A percentile compares a stretch with the other conserved stretches of the same genome.
Evolutionary conservation across 2,329 filamentous ascomycete genomes (phyloP).

Genomic region (Aspergillus brasiliensis): DNA sequence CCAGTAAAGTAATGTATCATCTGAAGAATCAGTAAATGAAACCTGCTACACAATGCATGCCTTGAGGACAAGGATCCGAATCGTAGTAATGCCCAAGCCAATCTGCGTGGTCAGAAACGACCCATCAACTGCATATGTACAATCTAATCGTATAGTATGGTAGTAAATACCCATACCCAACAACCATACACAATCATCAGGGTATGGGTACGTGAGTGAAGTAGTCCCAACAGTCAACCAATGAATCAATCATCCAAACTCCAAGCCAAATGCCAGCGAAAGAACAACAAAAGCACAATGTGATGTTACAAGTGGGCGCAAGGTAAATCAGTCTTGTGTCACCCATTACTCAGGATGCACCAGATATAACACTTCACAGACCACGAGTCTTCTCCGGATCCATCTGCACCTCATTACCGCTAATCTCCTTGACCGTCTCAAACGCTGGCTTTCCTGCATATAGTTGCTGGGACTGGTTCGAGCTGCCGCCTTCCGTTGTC

Average conservation of each 20-base stretch:
- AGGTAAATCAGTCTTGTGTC: background rate
- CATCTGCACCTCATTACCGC: constrained; percentile 64
- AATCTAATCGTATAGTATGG: background rate
- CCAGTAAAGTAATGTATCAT: constrained; percentile 42
- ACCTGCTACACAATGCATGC: background rate
- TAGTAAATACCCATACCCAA: background rate
- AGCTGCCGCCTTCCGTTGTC: constrained; percentile 59
- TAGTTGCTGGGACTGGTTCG: constrained; percentile 62
- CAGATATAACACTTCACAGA: constrained; percentile 28
- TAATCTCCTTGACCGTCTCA: constrained; percentile 65
- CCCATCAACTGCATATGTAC: constrained; percentile 2
- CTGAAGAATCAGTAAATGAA: constrained; percentile 18
- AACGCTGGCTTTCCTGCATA: constrained; percentile 79
- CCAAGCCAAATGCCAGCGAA: constrained; percentile 3
- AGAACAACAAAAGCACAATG: background rate
- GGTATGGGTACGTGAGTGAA: background rate
- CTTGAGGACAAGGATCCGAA: background rate
- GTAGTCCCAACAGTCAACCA: background rate
- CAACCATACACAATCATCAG: background rate
- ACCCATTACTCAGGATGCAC: background rate
- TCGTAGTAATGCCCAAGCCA: constrained; percentile 1
- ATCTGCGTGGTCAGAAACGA: background rate
- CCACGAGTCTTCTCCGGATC: constrained; percentile 53
- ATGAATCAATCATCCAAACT: background rate
- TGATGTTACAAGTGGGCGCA: background rate